Evolutionary conservation across 2,329 filamentous ascomycete genomes (phyloP).

Genomic region (Leptographium lundbergii): DNA sequence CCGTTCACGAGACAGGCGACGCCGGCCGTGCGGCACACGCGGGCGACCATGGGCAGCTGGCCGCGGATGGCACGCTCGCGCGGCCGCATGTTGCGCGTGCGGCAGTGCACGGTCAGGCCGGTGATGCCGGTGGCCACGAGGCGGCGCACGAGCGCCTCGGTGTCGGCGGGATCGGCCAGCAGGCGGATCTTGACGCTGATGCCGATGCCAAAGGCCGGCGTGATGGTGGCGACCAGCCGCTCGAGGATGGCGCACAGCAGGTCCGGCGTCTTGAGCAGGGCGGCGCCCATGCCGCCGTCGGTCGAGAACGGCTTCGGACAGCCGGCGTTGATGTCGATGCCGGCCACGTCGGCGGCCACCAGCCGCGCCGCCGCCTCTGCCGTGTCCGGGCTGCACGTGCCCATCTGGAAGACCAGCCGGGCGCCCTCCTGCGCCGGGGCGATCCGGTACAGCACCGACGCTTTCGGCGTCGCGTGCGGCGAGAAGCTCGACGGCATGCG

Average conservation of each 20-base stretch:
- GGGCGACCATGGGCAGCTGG: constrained; percentile 72
- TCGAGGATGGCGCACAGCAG: constrained; percentile 71
- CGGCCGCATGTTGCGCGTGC: constrained; percentile 90
- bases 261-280: constrained; percentile 74
- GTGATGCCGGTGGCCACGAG: constrained; percentile 84
- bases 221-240: constrained; percentile 67
- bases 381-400: constrained; percentile 68
- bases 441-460: constrained; percentile 71
- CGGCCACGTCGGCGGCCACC: constrained; percentile 76
- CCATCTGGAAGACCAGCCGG: constrained; percentile 81
- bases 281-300: constrained; percentile 87
- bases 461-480: constrained; percentile 39
- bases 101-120: constrained; percentile 85
- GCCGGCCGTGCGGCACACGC: constrained; percentile 68
- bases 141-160: constrained; percentile 61
- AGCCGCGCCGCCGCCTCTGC: constrained; percentile 77
- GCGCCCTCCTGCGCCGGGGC: constrained; percentile 65
- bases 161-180: constrained; percentile 63
- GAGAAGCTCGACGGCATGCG: constrained; percentile 60
- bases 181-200: constrained; percentile 96
- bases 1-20: constrained; percentile 95
- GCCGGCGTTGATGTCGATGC: constrained; percentile 96
- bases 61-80: constrained; percentile 75
- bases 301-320: constrained; percentile 97
- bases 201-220: constrained; percentile 68